These are phyloP conservation scores for Monascus purpureus DNA, from an alignment of 495 filamentous ascomycete genomes.

Conservation along the genomic window DNA sequence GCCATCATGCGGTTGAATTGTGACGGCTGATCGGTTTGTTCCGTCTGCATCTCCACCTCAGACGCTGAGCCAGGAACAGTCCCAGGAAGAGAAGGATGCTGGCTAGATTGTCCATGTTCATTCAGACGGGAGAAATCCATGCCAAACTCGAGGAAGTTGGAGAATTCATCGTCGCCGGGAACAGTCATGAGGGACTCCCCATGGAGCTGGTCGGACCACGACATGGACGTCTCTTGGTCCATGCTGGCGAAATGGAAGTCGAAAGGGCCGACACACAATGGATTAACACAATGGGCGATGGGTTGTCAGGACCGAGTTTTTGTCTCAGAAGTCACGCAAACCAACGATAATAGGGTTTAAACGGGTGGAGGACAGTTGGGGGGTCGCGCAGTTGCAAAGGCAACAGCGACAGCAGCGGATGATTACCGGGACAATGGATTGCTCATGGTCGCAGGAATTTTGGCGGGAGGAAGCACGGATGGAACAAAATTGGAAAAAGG, in stretches of 20 bases:
- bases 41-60: slow-evolving; percentile 16
- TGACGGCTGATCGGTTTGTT: slow-evolving; percentile 12
- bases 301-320: too few relatives aligned
- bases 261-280: too few relatives aligned
- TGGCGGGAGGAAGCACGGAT: too few relatives aligned
- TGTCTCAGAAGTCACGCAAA: too few relatives aligned
- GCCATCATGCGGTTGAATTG: slow-evolving; percentile 21
- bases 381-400: too few relatives aligned
- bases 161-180: slow-evolving; percentile 35
- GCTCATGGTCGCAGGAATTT: too few relatives aligned
- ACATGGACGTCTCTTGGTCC: slow-evolving; percentile 27
- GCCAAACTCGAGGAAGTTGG: slow-evolving; percentile 39
- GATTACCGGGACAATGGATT: too few relatives aligned
- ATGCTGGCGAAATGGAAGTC: slow-evolving; percentile 12
- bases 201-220: slow-evolving; percentile 28
- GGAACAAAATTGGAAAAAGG: too few relatives aligned
- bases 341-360: too few relatives aligned
- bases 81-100: slow-evolving; percentile 19
- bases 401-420: too few relatives aligned
- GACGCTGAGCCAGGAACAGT: slow-evolving; percentile 18
- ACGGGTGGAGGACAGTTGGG: too few relatives aligned
- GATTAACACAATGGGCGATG: too few relatives aligned
- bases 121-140: slow-evolving; percentile 36
- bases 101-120: slow-evolving; percentile 23
- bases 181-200: slow-evolving; percentile 18